Evolutionary conservation across 1,139 yeast genomes (phyloP).

Genomic region (Yamadazyma diospyri): DNA sequence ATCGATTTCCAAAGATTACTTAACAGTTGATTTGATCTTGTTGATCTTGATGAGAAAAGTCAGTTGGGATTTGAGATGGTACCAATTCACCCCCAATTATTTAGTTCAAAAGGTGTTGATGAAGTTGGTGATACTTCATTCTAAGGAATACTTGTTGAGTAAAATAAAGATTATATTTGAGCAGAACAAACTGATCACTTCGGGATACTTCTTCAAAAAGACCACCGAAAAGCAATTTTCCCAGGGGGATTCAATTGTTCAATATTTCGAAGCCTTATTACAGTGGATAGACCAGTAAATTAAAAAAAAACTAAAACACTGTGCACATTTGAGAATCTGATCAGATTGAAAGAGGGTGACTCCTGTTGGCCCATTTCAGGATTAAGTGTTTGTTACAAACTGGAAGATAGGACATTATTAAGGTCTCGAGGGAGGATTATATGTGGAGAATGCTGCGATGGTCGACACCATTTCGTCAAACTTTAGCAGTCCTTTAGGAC

Average conservation of each 20-base stretch:
- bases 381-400: no score
- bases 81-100: conserved; percentile 34
- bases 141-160: conserved; percentile 30
- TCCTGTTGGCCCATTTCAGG: no score
- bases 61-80: conserved; percentile 44
- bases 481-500: not conserved
- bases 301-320: no score
- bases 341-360: no score
- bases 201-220: conserved; percentile 7
- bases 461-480: no score
- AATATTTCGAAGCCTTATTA: conserved; percentile 29
- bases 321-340: no score
- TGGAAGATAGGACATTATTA: no score
- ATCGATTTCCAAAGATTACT: conserved; percentile 26
- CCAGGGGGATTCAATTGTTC: conserved; percentile 32
- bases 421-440: not conserved
- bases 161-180: conserved; percentile 34
- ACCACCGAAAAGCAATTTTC: conserved; percentile 23
- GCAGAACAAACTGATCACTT: conserved; percentile 22
- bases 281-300: conserved; percentile 22
- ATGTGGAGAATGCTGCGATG: no score
- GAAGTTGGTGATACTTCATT: conserved; percentile 30
- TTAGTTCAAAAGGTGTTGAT: conserved; percentile 26
- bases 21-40: conserved; percentile 34
- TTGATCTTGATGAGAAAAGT: conserved; percentile 31